phyloP scores from a whole-genome alignment of 192 early-diverging fungal species.

The Neocallimastix lanati region DNA sequence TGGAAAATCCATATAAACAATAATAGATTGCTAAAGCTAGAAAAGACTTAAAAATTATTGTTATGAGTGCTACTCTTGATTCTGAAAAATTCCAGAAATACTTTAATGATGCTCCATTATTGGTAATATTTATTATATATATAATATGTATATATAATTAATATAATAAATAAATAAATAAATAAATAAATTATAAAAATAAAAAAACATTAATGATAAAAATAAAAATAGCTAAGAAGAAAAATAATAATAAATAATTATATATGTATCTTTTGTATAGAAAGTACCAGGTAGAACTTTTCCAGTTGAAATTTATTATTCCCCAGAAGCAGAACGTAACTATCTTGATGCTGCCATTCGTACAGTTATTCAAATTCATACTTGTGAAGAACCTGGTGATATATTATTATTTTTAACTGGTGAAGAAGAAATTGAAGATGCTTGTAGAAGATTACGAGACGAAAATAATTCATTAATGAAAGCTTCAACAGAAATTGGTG shows the following conservation, averaged over 20 bases:
- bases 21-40: constrained; percentile 46
- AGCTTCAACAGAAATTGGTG: not conserved
- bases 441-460: constrained; percentile 60
- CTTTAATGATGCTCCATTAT: constrained; percentile 83
- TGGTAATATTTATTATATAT: constrained; percentile 25
- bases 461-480: constrained; percentile 57
- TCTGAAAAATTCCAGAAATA: constrained; percentile 98
- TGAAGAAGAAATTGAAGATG: constrained; percentile 96
- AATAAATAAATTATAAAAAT: no score
- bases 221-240: not conserved
- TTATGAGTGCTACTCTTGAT: constrained; percentile 96
- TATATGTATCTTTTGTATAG: constrained; percentile 5
- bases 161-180: no score
- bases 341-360: constrained; percentile 93
- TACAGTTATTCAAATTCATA: constrained; percentile 87
- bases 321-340: constrained; percentile 89
- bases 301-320: constrained; percentile 96
- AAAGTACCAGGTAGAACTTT: constrained; percentile 91
- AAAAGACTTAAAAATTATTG: constrained; percentile 72
- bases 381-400: constrained; percentile 82
- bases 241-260: not conserved
- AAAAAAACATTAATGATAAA: not conserved
- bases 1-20: constrained; percentile 5
- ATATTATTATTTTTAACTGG: constrained; percentile 95
- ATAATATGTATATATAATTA: no score